A percentile compares a stretch with the other conserved stretches of the same genome.
Conservation (phyloP, 2,329 filamentous ascomycete species). For the Daldinia eschscholtzii region DNA sequence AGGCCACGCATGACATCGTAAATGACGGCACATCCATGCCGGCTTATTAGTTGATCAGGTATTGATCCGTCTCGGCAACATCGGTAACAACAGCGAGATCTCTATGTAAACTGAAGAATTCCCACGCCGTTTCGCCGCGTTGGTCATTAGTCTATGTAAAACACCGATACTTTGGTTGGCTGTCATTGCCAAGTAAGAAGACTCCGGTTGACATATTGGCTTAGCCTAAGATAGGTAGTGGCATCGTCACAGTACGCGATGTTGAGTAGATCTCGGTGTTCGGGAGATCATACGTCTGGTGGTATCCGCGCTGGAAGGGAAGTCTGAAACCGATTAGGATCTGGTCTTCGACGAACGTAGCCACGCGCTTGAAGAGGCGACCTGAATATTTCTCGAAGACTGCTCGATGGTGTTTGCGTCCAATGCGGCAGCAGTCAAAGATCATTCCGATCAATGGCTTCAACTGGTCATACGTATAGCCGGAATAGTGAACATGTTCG, state of each 20-base stretch:
- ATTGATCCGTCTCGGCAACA: constrained; percentile 35
- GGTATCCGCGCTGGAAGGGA: constrained; percentile 53
- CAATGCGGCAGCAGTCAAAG: constrained; percentile 87
- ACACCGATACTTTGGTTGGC: neutral
- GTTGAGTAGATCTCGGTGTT: constrained; percentile 29
- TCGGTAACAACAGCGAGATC: constrained; percentile 18
- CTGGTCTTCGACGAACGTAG: constrained; percentile 82
- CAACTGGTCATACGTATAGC: constrained; percentile 89
- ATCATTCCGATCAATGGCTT: constrained; percentile 82
- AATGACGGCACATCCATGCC: constrained; percentile 44
- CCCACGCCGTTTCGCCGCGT: neutral
- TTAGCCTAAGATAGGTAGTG: constrained; percentile 47
- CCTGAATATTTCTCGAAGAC: constrained; percentile 94
- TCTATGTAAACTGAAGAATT: constrained; percentile 3
- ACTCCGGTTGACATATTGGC: neutral
- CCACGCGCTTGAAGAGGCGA: constrained; percentile 86
- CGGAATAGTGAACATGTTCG: constrained; percentile 90
- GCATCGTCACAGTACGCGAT: constrained; percentile 45
- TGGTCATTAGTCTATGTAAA: constrained; percentile 8
- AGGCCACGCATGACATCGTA: constrained; percentile 50
- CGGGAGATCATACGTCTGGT: constrained; percentile 28
- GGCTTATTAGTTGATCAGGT: constrained; percentile 43
- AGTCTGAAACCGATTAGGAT: constrained; percentile 72
- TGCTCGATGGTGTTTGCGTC: constrained; percentile 83
- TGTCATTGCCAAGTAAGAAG: neutral